Evolutionary conservation across 306 rosid genomes (phyloP), one percentile per base, ranked within the genome.

Genomic region (Potentilla sterilis): DNA sequence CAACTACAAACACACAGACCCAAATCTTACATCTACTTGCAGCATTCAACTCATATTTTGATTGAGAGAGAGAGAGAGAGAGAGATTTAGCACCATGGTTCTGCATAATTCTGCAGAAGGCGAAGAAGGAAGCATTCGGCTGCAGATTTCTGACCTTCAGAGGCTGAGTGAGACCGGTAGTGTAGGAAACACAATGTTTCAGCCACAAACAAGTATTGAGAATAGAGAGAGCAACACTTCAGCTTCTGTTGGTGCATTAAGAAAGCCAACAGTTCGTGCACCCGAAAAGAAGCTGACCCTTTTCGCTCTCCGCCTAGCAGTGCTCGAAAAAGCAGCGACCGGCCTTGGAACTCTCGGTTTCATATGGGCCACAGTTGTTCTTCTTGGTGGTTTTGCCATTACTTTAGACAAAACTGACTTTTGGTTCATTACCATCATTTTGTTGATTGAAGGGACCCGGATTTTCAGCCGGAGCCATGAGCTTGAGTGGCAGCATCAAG

Each of bases 401-500:
- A 90, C 91, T 14, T 83, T 93, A 16, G 94, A 87, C 63, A 78
- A 80, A 77, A 82, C 92, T 0, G 97, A 93, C 69, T 93, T 91
- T 76, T 91, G 97, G 98, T 83, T 91, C 83, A 86, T 93, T 81
- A 89, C 98, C 15, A 82, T 96, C 78, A 96, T 96, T 67, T 76
- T 92, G 57, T 72, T 96, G 76, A 87, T 90, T 14, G 98, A 96
- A 70, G 99, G 99, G 34, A 78, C 98, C 28, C 75, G 99, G 54
- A 88, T 96, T 43, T 92, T 96, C 85, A 96, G 99, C 88, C 81
- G 99, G 54, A 96, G 99, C 34, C 99, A 87, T 48, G 99, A 96
- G 81, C 96, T 96, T 52, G 98, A 96, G 73, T 96, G 99, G 98
- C 99, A 96, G 66, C 99, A 92, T 78, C 97, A 92, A 80, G 88